These are phyloP conservation scores for Erysimum cheiri DNA, from an alignment of 441 rosid genomes.

Conservation along the genomic window DNA sequence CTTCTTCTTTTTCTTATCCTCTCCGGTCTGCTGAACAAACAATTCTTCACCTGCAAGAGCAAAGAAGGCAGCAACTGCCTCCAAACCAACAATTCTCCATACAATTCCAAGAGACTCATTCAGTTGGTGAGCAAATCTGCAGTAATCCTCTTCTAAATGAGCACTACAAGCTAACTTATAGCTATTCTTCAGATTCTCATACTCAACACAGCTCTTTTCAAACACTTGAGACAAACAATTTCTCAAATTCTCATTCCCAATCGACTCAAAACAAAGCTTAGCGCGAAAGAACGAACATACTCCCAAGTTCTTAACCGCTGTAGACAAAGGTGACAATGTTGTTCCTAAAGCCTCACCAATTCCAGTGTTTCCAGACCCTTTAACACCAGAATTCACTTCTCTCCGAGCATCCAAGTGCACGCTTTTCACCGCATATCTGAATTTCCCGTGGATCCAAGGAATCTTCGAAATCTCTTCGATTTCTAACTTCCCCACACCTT, in stretches of 20 bases:
- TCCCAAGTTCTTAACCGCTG: slow-evolving; percentile 55
- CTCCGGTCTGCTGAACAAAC: slow-evolving; percentile 45
- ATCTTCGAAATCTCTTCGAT: slow-evolving; percentile 53
- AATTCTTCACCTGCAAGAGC: slow-evolving; percentile 69
- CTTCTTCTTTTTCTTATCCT: slow-evolving; percentile 61
- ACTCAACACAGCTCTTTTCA: slow-evolving; percentile 35
- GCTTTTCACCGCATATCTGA: slow-evolving; percentile 62
- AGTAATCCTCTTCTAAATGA: slow-evolving; percentile 49
- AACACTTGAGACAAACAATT: slow-evolving; percentile 26
- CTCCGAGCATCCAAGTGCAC: slow-evolving; percentile 61
- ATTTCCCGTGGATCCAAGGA: slow-evolving; percentile 62
- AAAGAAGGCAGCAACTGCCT: slow-evolving; percentile 65
- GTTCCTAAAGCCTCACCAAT: slow-evolving; percentile 42
- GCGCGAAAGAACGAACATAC: slow-evolving; percentile 56
- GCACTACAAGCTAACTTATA: slow-evolving; percentile 50
- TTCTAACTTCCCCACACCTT: slow-evolving; percentile 55
- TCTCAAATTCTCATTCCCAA: slow-evolving; percentile 51
- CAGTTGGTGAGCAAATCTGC: slow-evolving; percentile 58
- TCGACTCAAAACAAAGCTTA: slow-evolving; percentile 50
- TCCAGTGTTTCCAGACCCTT: slow-evolving; percentile 44
- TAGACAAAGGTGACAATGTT: slow-evolving; percentile 51
- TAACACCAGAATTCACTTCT: slow-evolving; percentile 59
- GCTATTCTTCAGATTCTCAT: slow-evolving; percentile 46
- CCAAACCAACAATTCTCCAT: slow-evolving; percentile 80
- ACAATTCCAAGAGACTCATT: slow-evolving; percentile 52